Base-by-base conservation (phyloP, 2,329 filamentous ascomycete species). In the Penicillium vulpinum region DNA sequence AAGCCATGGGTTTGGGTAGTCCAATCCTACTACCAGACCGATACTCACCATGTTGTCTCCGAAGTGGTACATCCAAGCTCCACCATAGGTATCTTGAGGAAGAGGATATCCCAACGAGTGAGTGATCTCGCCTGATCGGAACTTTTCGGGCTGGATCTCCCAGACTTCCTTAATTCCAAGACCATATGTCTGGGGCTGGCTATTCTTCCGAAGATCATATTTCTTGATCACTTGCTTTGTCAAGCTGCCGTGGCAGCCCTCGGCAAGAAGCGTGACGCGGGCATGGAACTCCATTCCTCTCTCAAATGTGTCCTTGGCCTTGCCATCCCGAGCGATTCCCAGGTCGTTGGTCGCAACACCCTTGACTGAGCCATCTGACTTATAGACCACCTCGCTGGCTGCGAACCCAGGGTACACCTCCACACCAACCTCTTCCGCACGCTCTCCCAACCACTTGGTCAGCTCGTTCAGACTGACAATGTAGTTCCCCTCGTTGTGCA, bases 61-160 rank as follows among this genome's bases (percentile, higher is more conserved):
- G 75, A 97, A 99, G 76, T 99, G 94, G 72, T 99, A 99, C 90
- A 99, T 92, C 88, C 92, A 99, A n/a, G 90, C 92, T 63, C 94
- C 94, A 64, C 94, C 94, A 72, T 99, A 99, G 9, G 92, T 94
- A 71, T 97, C 89, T 66, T 83, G 85, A 16, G 91, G 85, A 43
- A 99, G 78, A 21, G 94, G 94, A 70, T 96, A 97, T 21, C 94
- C 94, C 87, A 99, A 86, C 5, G 91, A 90, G 78, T 99, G 94
- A 4, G 88, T 85, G 44, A 97, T 85, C 64, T 93, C 81, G 51
- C 94, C 94, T 70, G 89, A 89, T 59, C 88, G 83, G 77, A 97
- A 97, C 77, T 96, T 97, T 67, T 90, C 91, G 0, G 94, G 92
- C 67, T 92, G 85, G 31, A 99, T 84, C 76, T 99, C 94, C 94